Percentiles rank a stretch among this genome's conserved stretches.
These are phyloP conservation scores for Lasiodiplodia gonubiensis DNA, from an alignment of 2,329 filamentous ascomycete species.

Conservation along the genomic window DNA sequence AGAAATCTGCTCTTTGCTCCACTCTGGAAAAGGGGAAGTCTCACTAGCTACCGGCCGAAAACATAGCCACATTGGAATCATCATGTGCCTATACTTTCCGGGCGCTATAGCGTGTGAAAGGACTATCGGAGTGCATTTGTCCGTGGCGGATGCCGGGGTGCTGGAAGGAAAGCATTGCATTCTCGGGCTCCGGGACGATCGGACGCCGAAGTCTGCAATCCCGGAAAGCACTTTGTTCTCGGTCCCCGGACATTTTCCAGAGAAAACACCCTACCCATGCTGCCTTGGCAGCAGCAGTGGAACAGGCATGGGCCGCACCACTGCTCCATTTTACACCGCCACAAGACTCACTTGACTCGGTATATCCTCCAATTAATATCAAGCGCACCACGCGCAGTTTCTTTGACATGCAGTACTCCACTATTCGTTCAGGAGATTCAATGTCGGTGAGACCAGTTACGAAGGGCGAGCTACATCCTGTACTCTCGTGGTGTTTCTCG, in stretches of 20 bases:
- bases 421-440: background rate
- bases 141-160: background rate
- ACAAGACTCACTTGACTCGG: background rate
- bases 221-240: background rate
- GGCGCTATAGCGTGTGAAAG: background rate
- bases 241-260: background rate
- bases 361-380: background rate
- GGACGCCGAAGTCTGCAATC: background rate
- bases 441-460: background rate
- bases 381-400: background rate
- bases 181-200: background rate
- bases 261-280: background rate
- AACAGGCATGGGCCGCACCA: background rate
- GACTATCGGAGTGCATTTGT: background rate
- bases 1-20: background rate
- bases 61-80: background rate
- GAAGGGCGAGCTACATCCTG: too few species aligned
- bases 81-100: background rate
- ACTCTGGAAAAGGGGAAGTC: conserved; percentile 3
- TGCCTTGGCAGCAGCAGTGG: background rate
- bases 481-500: too few species aligned
- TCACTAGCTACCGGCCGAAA: background rate
- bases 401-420: background rate
- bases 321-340: conserved; percentile 8
- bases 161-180: background rate